Base-by-base conservation (phyloP, 371 early-diverging fungal species). In the Chytridium lagenaria region DNA sequence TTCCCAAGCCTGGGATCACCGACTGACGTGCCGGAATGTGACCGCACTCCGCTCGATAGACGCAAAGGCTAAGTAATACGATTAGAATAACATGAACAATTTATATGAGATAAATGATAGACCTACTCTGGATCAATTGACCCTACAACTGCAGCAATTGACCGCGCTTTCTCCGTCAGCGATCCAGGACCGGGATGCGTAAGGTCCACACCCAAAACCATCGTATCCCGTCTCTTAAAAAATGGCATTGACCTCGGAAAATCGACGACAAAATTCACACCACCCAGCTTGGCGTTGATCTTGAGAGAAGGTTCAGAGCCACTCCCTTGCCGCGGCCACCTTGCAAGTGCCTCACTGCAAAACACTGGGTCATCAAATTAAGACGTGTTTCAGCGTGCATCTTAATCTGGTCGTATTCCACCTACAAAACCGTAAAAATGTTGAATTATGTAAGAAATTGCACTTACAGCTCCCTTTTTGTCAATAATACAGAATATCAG, bases 141-240 rank as follows among this genome's bases (percentile, higher is more conserved):
- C 1, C 63, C 81, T 19, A 94, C 94, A 15, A 96, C 81, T 0
- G 96, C 88, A 7, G 97, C 96, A 73, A 98, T 93, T 5, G 95
- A 95, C 3, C 92, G 92, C 55, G 88, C 84, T 72, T 78, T 81
- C 7, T 63, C 33, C 30, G 7, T 10, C 55, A 76, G 76, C 55
- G 90, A 83, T 33, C 94, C 93, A 63, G 93, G 91, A 36, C 86
- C 89, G 49, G 95, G 79, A 52, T 83, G 83, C 2, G 81, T 81
- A 30, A 81, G 71, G 84, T 99, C 98, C 40, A 95, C 96, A 68
- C 98, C 99, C 75, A 98, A 86, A 30, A 98, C 77, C 57, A 98
- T 93, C 1, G 96, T 97, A 7, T 55, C 57, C 57, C 23, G 7
- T 19, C 57, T 23, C 57, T 0, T 93, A 91, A 28, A n/a, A n/a